phyloP scores from a whole-genome alignment of 352 stramenopile species.

The Globisporangium camurandrum region DNA sequence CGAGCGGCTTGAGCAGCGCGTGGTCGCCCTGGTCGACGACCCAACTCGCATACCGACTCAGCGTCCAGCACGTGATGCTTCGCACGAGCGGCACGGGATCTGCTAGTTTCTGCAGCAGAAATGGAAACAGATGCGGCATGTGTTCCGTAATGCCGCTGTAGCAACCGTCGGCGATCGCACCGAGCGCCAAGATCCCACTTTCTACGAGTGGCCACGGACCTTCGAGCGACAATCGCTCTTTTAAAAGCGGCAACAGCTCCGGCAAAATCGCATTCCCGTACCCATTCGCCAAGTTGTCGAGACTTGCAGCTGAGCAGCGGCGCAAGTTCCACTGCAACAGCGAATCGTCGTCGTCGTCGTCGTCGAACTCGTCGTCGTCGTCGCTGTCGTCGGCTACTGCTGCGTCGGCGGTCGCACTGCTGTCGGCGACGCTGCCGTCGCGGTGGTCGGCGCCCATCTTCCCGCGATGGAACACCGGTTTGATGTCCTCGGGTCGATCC shows the following conservation, averaged over 20 bases:
- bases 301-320: slow-evolving; percentile 90
- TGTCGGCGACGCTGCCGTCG: slow-evolving; percentile 20
- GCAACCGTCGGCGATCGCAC: slow-evolving; percentile 92
- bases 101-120: slow-evolving; percentile 90
- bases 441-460: slow-evolving; percentile 22
- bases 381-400: slow-evolving; percentile 77
- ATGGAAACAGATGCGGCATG: slow-evolving; percentile 91
- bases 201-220: slow-evolving; percentile 93
- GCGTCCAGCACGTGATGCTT: slow-evolving; percentile 93
- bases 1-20: slow-evolving; percentile 66
- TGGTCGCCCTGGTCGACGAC: slow-evolving; percentile 88
- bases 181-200: slow-evolving; percentile 93
- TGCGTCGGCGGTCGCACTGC: slow-evolving; percentile 84
- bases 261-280: slow-evolving; percentile 93
- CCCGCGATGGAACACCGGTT: slow-evolving; percentile 79
- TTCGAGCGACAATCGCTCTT: slow-evolving; percentile 85
- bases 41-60: slow-evolving; percentile 90
- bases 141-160: slow-evolving; percentile 90
- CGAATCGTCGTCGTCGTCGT: slow-evolving; percentile 89
- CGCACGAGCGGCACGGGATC: slow-evolving; percentile 85
- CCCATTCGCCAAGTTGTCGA: slow-evolving; percentile 92
- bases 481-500: slow-evolving; percentile 89
- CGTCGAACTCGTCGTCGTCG: slow-evolving; percentile 86
- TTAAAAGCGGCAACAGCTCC: slow-evolving; percentile 86
- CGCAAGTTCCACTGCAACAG: slow-evolving; percentile 94